phyloP scores from a whole-genome alignment of 805 yeast species.

The Metschnikowia colocasiae region DNA sequence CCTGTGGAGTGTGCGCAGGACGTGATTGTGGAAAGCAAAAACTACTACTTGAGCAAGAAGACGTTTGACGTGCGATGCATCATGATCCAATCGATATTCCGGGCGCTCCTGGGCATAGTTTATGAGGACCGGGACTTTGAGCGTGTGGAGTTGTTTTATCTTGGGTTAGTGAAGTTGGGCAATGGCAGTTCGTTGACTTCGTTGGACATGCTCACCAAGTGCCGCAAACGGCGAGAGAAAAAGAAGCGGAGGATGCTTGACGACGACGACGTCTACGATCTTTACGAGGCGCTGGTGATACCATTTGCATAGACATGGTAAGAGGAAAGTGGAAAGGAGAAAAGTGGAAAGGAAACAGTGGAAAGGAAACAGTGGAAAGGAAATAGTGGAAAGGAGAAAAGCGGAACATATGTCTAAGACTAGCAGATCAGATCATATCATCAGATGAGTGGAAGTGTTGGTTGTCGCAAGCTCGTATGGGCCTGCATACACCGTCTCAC shows the following conservation, averaged over 20 bases:
- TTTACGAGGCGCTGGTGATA: constrained; percentile 13
- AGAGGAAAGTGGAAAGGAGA: background rate
- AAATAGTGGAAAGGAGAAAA: too few species aligned
- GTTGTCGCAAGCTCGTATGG: background rate
- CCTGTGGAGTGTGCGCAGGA: constrained; percentile 8
- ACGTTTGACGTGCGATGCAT: constrained; percentile 30
- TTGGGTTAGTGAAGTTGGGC: constrained; percentile 30
- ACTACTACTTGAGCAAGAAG: constrained; percentile 24
- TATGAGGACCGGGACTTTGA: constrained; percentile 27
- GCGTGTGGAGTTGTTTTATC: constrained; percentile 28
- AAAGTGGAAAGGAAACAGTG: background rate
- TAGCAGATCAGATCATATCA: too few species aligned
- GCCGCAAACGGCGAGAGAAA: constrained; percentile 8
- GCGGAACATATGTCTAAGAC: too few species aligned
- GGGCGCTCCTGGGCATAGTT: constrained; percentile 21
- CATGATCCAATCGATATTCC: constrained; percentile 32
- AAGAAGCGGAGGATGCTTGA: constrained; percentile 1
- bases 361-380: background rate
- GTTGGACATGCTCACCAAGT: constrained; percentile 15
- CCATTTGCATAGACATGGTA: constrained; percentile 19
- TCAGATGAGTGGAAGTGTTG: too few species aligned
- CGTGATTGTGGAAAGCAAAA: constrained; percentile 24
- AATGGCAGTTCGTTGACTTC: constrained; percentile 32
- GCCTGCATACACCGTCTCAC: background rate
- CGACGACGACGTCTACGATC: constrained; percentile 16